Base-by-base conservation (phyloP, 495 filamentous ascomycete species). In the Penicillium canescens region DNA sequence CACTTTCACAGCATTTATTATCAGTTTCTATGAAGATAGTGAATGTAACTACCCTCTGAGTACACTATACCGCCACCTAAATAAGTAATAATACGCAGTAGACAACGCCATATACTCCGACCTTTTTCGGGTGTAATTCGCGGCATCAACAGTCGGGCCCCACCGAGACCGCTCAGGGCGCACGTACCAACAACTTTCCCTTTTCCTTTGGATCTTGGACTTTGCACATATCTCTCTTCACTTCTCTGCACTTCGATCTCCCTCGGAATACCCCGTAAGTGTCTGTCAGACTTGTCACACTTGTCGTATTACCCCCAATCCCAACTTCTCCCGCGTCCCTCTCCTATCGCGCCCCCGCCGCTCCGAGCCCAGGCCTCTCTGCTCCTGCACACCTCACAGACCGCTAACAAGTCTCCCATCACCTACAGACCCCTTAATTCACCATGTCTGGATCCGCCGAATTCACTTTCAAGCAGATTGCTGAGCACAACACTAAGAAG, bases 401-500 rank as follows among this genome's bases (percentile, higher is more conserved):
- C 46, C 28, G 37, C 49, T 55, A 10, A 34, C 24, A 44, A 16
- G 13, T 51, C 28, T 28, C 3, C 35, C 12, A 24, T 49, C 35
- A 31, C 31, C 34, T 38, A 40, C 57, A 28, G 39, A 39, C 31
- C 16, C 37, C 54, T 46, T 26, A 53, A 48, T 42, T 37, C 66
- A 87, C 70, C 65, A 90, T 90, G 87, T 81, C 86, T 60, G 72
- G 78, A 55, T 58, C 56, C 35, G 82, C 90, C 75, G 82, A 90
- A 72, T 82, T 86, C 75, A 96, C 92, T 50, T 91, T 89, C 77
- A 75, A 85, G 60, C 91, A 98, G 62, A 84, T 97, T 69, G 79
- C 88, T 55, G 82, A 81, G 67, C 95, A 99, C 80, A 89, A 85
- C 76, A 86, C 84, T 67, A 98, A 98, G 86, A 98, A 97, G 84